Percentiles rank a stretch among this genome's conserved stretches.
Evolutionary conservation across 2,329 filamentous ascomycete species (phyloP).

Genomic region (Colletotrichum siamense): DNA sequence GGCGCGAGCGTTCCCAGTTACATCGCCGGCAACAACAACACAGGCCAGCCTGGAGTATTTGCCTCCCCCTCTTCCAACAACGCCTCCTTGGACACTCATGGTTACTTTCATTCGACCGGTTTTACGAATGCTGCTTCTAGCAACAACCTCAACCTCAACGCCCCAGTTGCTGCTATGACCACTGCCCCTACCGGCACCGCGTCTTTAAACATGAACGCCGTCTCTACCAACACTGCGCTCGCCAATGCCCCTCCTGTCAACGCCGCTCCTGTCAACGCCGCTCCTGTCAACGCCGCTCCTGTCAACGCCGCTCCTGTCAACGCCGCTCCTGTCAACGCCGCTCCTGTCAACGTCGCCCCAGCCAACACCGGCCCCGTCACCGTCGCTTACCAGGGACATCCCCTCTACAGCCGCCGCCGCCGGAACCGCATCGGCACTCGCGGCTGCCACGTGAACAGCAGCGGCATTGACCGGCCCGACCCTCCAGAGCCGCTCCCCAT

Average conservation of each 20-base stretch:
- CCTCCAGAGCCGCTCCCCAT: not conserved
- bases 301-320: too few relatives aligned
- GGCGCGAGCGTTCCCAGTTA: not conserved
- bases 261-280: not conserved
- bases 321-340: not conserved
- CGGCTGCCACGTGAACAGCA: not conserved
- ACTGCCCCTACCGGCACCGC: not conserved
- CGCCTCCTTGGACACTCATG: not conserved
- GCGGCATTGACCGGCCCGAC: not conserved
- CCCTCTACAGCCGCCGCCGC: not conserved
- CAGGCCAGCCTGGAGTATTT: not conserved
- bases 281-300: rapidly evolving
- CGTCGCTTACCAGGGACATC: not conserved
- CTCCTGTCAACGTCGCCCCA: not conserved
- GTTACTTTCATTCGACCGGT: not conserved
- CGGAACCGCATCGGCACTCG: not conserved
- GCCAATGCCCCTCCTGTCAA: not conserved
- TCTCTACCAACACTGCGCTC: not conserved
- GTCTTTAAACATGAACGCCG: not conserved
- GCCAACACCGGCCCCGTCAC: not conserved
- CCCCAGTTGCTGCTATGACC: not conserved
- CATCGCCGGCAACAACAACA: not conserved
- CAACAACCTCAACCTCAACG: not conserved
- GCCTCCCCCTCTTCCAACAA: not conserved
- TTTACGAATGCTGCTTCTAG: not conserved